phyloP scores from a whole-genome alignment of 202 grass and related monocot genomes.

The Schoenoplectus tabernaemontani region DNA sequence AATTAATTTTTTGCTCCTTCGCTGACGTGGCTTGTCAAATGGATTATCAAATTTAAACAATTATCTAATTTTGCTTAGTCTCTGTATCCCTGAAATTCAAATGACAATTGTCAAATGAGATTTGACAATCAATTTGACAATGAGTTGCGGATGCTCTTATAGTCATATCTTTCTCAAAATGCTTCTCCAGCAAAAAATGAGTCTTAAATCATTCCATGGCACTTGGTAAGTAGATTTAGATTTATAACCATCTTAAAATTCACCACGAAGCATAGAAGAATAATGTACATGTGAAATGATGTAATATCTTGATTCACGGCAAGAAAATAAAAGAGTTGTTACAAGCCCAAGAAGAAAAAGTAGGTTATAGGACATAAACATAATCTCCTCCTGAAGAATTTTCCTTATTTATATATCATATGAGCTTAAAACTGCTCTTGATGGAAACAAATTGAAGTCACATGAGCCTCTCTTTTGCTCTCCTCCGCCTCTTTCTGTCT shows the following conservation, averaged over 20 bases:
- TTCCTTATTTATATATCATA: constrained; percentile 7
- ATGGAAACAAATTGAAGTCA: not conserved
- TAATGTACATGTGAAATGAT: not conserved
- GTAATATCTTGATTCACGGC: not conserved
- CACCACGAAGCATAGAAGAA: not conserved
- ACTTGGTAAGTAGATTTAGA: not conserved
- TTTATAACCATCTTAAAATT: not conserved
- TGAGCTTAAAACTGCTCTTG: constrained; percentile 19
- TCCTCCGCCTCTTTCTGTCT: not conserved
- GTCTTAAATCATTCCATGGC: not conserved
- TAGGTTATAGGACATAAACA: not conserved
- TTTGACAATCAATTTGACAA: too few relatives aligned
- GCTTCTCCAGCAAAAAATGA: not conserved
- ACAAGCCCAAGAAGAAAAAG: not conserved
- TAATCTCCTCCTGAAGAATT: not conserved
- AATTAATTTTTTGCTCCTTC: too few relatives aligned
- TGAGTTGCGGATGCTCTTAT: too few relatives aligned
- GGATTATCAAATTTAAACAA: too few relatives aligned
- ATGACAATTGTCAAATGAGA: too few relatives aligned
- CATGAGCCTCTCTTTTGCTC: not conserved
- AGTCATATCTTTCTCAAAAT: not conserved
- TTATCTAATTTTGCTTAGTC: too few relatives aligned
- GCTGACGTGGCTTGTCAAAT: too few relatives aligned
- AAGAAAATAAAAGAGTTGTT: not conserved
- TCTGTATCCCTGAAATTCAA: too few relatives aligned